phyloP scores from a whole-genome alignment of 2,329 filamentous ascomycete species.

The Paracoccidioides lutzii region DNA sequence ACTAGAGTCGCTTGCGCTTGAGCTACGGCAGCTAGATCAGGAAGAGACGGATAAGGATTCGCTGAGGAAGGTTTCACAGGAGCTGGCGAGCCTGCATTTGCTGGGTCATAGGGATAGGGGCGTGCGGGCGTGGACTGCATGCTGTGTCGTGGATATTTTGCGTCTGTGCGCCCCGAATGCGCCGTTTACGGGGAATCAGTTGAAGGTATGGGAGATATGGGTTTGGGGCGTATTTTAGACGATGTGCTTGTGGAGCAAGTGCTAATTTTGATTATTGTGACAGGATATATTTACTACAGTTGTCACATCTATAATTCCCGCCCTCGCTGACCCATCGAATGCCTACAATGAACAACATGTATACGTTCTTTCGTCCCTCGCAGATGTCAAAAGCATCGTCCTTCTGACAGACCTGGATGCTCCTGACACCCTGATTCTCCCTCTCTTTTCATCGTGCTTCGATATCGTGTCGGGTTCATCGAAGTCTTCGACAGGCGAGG shows the following conservation, averaged over 20 bases:
- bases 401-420: slow-evolving; percentile 79
- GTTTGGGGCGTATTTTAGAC: slow-evolving; percentile 2
- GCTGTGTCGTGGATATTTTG: slow-evolving; percentile 86
- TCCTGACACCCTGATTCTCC: slow-evolving; percentile 62
- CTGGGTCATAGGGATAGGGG: slow-evolving; percentile 86
- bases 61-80: slow-evolving; percentile 69
- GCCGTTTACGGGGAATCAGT: slow-evolving; percentile 76
- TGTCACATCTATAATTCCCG: slow-evolving; percentile 67
- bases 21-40: slow-evolving; percentile 76
- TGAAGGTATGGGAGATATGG: slow-evolving; percentile 52
- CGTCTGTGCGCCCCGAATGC: slow-evolving; percentile 88
- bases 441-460: slow-evolving; percentile 79
- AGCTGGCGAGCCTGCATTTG: slow-evolving; percentile 69
- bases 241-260: background rate
- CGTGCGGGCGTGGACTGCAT: slow-evolving; percentile 76
- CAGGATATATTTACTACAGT: slow-evolving; percentile 91
- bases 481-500: slow-evolving; percentile 62
- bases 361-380: slow-evolving; percentile 76
- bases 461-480: slow-evolving; percentile 75
- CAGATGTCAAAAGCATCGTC: slow-evolving; percentile 88
- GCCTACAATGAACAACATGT: slow-evolving; percentile 89
- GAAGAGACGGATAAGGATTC: slow-evolving; percentile 73
- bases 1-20: slow-evolving; percentile 65
- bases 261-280: slow-evolving; percentile 9
- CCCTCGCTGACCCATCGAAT: slow-evolving; percentile 72